Base-by-base conservation (phyloP, 1,139 yeast species). In the Trichomonascaceae sp. region DNA sequence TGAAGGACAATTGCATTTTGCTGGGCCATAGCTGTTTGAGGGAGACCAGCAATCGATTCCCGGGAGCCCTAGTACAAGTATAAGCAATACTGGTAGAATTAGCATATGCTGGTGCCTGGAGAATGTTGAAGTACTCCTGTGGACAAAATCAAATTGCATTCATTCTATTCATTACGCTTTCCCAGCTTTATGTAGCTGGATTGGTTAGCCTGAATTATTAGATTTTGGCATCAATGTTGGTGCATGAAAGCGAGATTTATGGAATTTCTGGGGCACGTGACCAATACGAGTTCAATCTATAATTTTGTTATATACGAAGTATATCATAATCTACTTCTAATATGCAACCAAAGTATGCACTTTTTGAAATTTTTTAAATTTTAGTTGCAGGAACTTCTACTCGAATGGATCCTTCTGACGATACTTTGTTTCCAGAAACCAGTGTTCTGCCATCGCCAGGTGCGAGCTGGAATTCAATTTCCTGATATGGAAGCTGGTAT, bases 1-100 rank as follows among this genome's bases (percentile, higher is more conserved):
- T 13, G 47, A 48, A 1, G 61, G 60, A 50, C 61, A 59, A 9
- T 19, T 20, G 19, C 58, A 47, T 2, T 8, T 18, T 12, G 61
- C 62, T 10, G 64, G 64, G 13, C 63, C 62, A 47, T 61, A 61
- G 12, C 57, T 54, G 30, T 54, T 47, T 8, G 62, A 47, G 7
- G 62, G 62, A 6, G 62, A 59, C 60, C 61, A 58, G 18, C 48
- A 6, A n/a, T 13, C 8, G 13, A 41, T 36, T 12, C 45, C 19
- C 49, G 30, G 27, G 18, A 15, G 49, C 43, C 17, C 20, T 45
- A 44, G 47, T 15, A 12, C 5, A 20, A 44, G 8, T 24, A 18
- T 24, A 27, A 30, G 46, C 45, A 32, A 41, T 19, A 41, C 38
- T 9, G 41, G 41, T 36, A 36, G 15, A 13, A 36, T 6, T 36